phyloP scores from a whole-genome alignment of 2,329 filamentous ascomycete genomes.

The Colletotrichum navitas region DNA sequence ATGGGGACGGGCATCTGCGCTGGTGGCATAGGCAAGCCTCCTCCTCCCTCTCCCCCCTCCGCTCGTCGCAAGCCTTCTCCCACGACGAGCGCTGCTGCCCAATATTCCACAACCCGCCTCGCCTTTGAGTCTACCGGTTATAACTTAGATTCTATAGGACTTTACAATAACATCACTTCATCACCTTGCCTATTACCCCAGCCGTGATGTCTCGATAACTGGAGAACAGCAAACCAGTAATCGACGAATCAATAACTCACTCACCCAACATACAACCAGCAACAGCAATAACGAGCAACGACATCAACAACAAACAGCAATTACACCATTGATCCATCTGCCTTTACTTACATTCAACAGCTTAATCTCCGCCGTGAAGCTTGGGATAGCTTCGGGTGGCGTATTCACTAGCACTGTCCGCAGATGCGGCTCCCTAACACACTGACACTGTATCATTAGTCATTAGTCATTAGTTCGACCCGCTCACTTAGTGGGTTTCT shows the following conservation, averaged over 20 bases:
- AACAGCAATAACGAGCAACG: conserved; percentile 5
- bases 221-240: background rate
- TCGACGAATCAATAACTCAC: background rate
- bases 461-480: background rate
- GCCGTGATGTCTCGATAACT: conserved; percentile 2
- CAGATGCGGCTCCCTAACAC: background rate
- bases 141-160: conserved; percentile 38
- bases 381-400: background rate
- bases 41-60: conserved; percentile 30
- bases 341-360: background rate
- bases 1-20: conserved; percentile 38
- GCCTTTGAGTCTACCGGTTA: conserved; percentile 38
- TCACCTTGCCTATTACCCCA: conserved; percentile 23
- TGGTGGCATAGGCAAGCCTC: conserved; percentile 38
- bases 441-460: background rate
- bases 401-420: background rate
- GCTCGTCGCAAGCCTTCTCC: conserved; percentile 22
- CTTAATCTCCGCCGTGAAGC: background rate
- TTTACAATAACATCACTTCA: conserved; percentile 40
- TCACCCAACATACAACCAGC: background rate
- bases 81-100: conserved; percentile 20
- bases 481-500: background rate
- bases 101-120: conserved; percentile 16
- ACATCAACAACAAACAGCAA: background rate
- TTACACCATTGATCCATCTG: background rate